Evolutionary conservation across 495 filamentous ascomycete species (phyloP), one percentile per base, ranked within the genome.

Genomic region (Antarctomyces pellizariae): DNA sequence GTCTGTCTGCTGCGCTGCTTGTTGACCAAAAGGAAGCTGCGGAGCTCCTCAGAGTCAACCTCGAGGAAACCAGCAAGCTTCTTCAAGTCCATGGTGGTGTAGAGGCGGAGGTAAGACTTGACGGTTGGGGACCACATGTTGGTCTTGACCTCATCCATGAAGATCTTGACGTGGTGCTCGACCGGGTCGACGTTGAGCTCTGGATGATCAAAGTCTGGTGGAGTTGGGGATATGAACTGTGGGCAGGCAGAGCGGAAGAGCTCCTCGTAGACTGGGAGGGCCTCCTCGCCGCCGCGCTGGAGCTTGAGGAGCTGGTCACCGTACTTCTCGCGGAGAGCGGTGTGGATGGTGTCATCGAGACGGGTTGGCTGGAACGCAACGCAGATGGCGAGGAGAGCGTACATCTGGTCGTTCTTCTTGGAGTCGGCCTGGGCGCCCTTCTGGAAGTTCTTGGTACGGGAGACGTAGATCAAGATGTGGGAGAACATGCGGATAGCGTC

Each of bases 351-450:
- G 59, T 97, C 86, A 44, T 97, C 86, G 40, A 97, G 66, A 40
- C 86, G 74, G 27, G 79, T 92, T 17, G 89, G 86, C 52, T 84
- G 72, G 62, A 97, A 90, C 35, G 86, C 80, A 24, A 95, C 82
- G 49, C 86, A 95, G 56, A 97, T 93, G 45, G 86, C 86, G 37
- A 97, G 90, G 36, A 97, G 66, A 16, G 84, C 86, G 44, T 92
- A 91, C 86, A 97, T 97, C 62, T 93, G 86, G 46, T 97, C 89
- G 52, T 91, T 95, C 68, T 95, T 92, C 71, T 97, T 97, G 25
- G 79, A 82, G 47, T 97, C 86, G 57, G 91, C 95, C 52, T 82
- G 80, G 14, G 83, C 74, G 48, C 72, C 78, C 71, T 97, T 97
- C 54, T 95, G 89, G 68, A 95, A 93, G 59, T 93, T 93, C 74